Evolutionary conservation across 257 asterid genomes (phyloP).

Genomic region (Cinchona pubescens): DNA sequence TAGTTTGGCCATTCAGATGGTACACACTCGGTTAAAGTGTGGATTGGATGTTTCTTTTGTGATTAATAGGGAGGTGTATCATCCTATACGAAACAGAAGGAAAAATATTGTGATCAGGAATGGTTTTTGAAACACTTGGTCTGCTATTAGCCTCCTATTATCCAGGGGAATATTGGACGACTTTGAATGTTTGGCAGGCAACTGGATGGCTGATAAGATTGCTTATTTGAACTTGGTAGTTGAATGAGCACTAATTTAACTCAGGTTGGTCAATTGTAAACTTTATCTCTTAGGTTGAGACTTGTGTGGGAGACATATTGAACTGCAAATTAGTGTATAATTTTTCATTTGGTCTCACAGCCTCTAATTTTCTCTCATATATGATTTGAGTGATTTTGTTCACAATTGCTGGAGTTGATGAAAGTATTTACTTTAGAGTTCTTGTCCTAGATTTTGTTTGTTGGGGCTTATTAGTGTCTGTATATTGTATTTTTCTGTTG

Average conservation of each 20-base stretch:
- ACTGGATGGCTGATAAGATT: neutral
- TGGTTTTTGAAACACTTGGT: neutral
- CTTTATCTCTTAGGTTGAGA: neutral
- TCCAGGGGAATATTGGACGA: neutral
- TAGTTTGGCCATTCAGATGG: neutral
- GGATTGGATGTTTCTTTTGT: neutral
- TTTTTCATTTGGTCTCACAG: neutral
- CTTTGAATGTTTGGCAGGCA: neutral
- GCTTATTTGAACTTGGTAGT: neutral
- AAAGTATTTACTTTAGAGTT: neutral
- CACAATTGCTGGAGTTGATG: neutral
- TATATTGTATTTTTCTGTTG: neutral
- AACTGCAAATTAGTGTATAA: neutral
- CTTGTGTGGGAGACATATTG: neutral
- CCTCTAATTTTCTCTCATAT: neutral
- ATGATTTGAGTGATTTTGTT: neutral
- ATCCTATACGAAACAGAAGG: neutral
- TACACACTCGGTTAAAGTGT: neutral
- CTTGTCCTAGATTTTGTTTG: neutral
- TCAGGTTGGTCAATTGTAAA: neutral
- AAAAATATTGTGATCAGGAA: no score
- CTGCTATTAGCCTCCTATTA: neutral
- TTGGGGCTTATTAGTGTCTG: neutral
- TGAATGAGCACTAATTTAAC: neutral
- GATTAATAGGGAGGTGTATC: neutral